Evolutionary conservation across 768 basidiomycete species (phyloP), one percentile per base, ranked within the genome.

Genomic region (Ephemerocybe angulata): DNA sequence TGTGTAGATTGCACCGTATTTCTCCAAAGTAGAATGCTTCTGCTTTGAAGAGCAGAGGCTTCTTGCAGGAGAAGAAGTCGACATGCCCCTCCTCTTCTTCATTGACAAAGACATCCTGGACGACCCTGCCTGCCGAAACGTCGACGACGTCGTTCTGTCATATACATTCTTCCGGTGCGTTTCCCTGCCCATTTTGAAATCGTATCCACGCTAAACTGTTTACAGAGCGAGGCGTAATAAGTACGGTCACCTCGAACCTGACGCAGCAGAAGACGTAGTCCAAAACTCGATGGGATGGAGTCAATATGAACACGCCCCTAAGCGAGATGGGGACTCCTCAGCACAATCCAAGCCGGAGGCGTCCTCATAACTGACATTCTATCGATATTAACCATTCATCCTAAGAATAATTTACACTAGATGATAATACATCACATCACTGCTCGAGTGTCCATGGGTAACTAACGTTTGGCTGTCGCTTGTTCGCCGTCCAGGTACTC

Each of bases 1-100:
- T n/a, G n/a, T n/a, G n/a, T 64, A 98, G 96, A 82, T 98, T 61
- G 97, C 97, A 8, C 94, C 96, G 0, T 98, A 98, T 70, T 99
- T 99, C 66, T 93, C 95, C 49, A 99, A 99, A 74, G 93, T 99
- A 12, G 97, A 99, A 70, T 99, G 97, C 62, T 99, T 99, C 76
- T 99, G 97, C 71, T 99, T 99, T 62, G 97, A 99, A 69, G 97
- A 99, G 67, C 97, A 99, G 71, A 90, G 87, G 62, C 82, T 99
- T 10, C 76, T 97, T 24, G 94, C 95, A 0, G 87, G 88, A 27
- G 97, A 99, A 73, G 94, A 98, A 71, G 90, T 99, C 30, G 97
- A 99, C 70, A 92, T 99, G 82, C 97, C 97, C 2, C 79, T 99
- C 19, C 81, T 99, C 53, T 99, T 99, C 76, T 99, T 99, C 77